Evolutionary conservation across 106 monocot genomes (phyloP).

Genomic region (Dendrobium catenatum): DNA sequence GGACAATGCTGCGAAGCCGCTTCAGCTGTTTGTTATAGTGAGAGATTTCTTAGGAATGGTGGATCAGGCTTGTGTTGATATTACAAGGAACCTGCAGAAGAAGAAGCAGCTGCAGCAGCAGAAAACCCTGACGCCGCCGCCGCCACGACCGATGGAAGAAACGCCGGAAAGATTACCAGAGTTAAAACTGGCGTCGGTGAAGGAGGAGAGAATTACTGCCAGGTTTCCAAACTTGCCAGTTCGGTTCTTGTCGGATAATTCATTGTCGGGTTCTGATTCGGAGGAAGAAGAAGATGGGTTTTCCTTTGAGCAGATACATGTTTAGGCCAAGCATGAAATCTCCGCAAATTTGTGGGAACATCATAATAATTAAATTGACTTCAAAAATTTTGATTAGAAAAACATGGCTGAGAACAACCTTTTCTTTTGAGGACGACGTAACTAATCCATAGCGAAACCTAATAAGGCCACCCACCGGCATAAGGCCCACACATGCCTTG

Average conservation of each 20-base stretch:
- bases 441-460: too few relatives aligned
- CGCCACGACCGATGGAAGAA: background rate
- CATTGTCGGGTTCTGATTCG: slow-evolving; percentile 28
- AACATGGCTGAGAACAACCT: too few relatives aligned
- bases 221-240: slow-evolving; percentile 65
- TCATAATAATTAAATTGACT: too few relatives aligned
- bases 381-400: too few relatives aligned
- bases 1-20: slow-evolving; percentile 22
- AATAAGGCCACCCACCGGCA: too few relatives aligned
- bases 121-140: background rate
- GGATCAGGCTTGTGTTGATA: slow-evolving; percentile 48
- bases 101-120: slow-evolving; percentile 16
- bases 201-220: slow-evolving; percentile 24
- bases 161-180: background rate
- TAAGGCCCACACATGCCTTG: too few relatives aligned
- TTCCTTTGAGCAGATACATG: background rate
- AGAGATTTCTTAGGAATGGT: slow-evolving; percentile 59
- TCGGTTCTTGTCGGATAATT: slow-evolving; percentile 45
- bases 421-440: too few relatives aligned
- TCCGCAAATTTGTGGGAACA: too few relatives aligned
- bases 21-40: slow-evolving; percentile 61
- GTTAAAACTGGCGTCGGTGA: background rate
- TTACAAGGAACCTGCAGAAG: slow-evolving; percentile 44
- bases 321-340: too few relatives aligned
- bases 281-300: slow-evolving; percentile 34